Evolutionary conservation across 768 basidiomycete species (phyloP).

Genomic region (Serendipita sp.): DNA sequence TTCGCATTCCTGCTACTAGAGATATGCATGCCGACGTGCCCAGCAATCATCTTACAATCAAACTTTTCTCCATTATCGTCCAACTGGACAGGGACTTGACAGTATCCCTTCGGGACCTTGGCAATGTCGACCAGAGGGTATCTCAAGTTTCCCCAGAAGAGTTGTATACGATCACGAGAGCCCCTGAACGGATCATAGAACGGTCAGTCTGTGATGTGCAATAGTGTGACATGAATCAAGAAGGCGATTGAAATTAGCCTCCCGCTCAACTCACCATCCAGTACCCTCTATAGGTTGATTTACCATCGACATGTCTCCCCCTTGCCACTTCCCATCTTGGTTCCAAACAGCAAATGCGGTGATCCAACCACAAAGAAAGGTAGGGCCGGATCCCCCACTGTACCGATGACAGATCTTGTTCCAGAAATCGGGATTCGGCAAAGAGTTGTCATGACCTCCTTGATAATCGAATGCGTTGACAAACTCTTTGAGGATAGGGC

Average conservation of each 20-base stretch:
- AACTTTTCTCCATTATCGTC: conserved; percentile 17
- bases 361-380: conserved; percentile 26
- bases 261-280: not conserved
- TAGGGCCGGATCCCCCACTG: conserved; percentile 17
- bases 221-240: no score
- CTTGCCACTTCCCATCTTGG: conserved; percentile 22
- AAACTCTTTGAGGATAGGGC: conserved; percentile 24
- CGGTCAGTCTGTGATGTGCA: no score
- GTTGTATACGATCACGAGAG: no score
- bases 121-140: conserved; percentile 1
- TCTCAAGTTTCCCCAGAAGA: conserved; percentile 1
- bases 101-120: conserved; percentile 20
- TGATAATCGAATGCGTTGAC: conserved; percentile 16
- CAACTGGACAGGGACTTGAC: conserved; percentile 18
- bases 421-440: conserved; percentile 5
- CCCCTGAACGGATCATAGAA: no score
- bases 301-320: conserved; percentile 7
- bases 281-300: not conserved
- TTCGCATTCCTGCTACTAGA: no score
- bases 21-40: conserved; percentile 4
- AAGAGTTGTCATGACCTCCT: no score
- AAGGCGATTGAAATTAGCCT: not conserved
- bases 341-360: conserved; percentile 25
- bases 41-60: conserved; percentile 20
- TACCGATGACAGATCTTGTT: conserved; percentile 13